A percentile compares a stretch with the other conserved stretches of the same genome.
phyloP scores from a whole-genome alignment of 352 stramenopile genomes.

The Phytopythium vexans region DNA sequence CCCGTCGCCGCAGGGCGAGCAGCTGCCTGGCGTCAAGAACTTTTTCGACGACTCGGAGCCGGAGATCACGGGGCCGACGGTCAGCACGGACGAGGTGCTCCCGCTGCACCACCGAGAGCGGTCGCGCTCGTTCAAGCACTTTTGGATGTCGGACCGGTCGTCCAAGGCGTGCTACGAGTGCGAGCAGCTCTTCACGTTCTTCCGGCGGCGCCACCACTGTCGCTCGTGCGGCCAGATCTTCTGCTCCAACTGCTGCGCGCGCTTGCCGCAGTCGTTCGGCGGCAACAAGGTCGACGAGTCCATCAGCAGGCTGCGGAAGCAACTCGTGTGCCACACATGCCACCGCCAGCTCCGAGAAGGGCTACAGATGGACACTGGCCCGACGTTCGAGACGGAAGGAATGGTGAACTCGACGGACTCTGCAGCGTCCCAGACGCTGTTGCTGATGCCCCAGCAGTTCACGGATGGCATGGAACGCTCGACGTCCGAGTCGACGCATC shows the following conservation, averaged over 20 bases:
- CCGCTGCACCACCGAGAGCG: constrained; percentile 36
- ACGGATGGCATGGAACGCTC: constrained; percentile 62
- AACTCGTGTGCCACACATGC: constrained; percentile 84
- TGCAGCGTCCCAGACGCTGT: constrained; percentile 43
- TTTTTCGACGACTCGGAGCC: constrained; percentile 31
- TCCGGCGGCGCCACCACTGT: constrained; percentile 75
- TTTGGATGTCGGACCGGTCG: constrained; percentile 89
- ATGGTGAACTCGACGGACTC: constrained; percentile 24
- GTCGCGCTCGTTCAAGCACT: constrained; percentile 78
- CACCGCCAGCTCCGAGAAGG: constrained; percentile 80
- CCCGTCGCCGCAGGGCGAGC: constrained; percentile 60
- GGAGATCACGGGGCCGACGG: constrained; percentile 15
- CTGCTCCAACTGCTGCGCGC: constrained; percentile 75
- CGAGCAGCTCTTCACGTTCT: constrained; percentile 82
- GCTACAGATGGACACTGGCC: constrained; percentile 61
- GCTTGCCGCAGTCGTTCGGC: constrained; percentile 76
- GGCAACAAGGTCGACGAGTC: constrained; percentile 74
- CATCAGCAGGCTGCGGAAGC: constrained; percentile 70
- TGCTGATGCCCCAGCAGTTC: constrained; percentile 79
- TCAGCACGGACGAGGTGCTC: constrained; percentile 17
- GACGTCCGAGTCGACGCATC: constrained; percentile 52
- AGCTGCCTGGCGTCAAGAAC: constrained; percentile 59
- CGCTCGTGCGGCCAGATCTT: constrained; percentile 87
- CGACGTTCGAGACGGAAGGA: constrained; percentile 27
- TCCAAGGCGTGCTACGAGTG: constrained; percentile 83